Base-by-base conservation (phyloP, 2,329 filamentous ascomycete genomes). In the Calonectria ilicicola region DNA sequence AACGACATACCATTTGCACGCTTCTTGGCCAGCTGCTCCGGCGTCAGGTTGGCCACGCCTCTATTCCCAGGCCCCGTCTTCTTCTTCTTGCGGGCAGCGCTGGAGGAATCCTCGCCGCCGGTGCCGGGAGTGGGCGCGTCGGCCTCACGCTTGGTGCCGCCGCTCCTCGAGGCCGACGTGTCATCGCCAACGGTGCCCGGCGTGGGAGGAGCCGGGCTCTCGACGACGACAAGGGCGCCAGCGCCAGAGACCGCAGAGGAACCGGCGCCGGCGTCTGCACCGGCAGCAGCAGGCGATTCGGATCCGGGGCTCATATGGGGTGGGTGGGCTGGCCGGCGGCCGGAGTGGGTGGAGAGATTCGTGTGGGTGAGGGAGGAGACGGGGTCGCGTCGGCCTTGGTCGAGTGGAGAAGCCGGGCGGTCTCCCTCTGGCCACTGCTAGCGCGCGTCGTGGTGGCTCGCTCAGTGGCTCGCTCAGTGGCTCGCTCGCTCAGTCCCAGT, bases 21-120 rank as follows among this genome's bases (percentile, higher is more conserved):
- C 80, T 91, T 91, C 82, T 94, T 94, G 70, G 91, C 90, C 64
- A 95, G 86, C 83, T 95, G 92, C 79, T 95, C 94, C 42, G 93
- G 91, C 1, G 93, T 94, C 81, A 93, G 88, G 77, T 93, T 93
- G 65, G 89, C 89, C 49, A 91, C 89, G 14, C 88, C 88, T 58
- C 88, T 83, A 29, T 85, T 86, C 7, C 86, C 85, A 7, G 85
- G 82, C 1, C 82, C 86, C 9, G 82, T 81, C 76, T 86, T 88
- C 75, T 87, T 86, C 79, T 85, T 89, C 82, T 88, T 90, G 64
- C 75, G 77, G 49, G 67, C 65, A 21, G 66, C 68, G 10, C 72
- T 70, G 40, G 75, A 75, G 14, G 74, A 75, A 21, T 79, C 78
- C 23, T 74, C 77, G 47, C 69, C 69, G 42, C 75, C 72, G n/a